A percentile compares a stretch with the other conserved stretches of the same genome.
phyloP scores from a whole-genome alignment of 1,139 yeast species.

The Debaryomyces robertsiae region DNA sequence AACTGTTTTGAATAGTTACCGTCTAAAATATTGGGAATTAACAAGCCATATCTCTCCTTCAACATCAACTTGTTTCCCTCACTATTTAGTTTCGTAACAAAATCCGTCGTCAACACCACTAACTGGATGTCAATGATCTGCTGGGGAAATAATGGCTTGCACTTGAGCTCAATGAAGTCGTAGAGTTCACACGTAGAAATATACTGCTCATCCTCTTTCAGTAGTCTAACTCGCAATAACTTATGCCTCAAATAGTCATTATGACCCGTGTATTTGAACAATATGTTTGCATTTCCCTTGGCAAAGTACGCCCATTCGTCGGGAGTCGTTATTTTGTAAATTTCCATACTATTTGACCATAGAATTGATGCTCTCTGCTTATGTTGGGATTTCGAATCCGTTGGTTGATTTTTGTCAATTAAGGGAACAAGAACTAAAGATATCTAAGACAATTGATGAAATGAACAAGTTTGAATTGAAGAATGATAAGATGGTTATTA shows the following conservation, averaged over 20 bases:
- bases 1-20: slow-evolving; percentile 31
- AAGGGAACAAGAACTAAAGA: slow-evolving; percentile 1
- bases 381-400: too few relatives aligned
- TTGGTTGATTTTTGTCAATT: too few relatives aligned
- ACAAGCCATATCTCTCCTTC: slow-evolving; percentile 42
- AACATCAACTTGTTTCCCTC: slow-evolving; percentile 35
- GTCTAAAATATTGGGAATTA: slow-evolving; percentile 44
- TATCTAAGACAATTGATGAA: slow-evolving; percentile 5
- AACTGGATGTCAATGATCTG: slow-evolving; percentile 44
- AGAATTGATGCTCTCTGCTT: neutral
- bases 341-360: slow-evolving; percentile 34
- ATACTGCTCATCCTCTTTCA: slow-evolving; percentile 41
- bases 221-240: slow-evolving; percentile 39
- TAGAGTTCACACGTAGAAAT: slow-evolving; percentile 46
- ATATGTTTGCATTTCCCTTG: slow-evolving; percentile 50
- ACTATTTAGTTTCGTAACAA: slow-evolving; percentile 33
- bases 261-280: slow-evolving; percentile 42
- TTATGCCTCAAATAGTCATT: slow-evolving; percentile 40
- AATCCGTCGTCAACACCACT: slow-evolving; percentile 38
- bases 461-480: slow-evolving; percentile 4
- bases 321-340: slow-evolving; percentile 43
- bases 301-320: slow-evolving; percentile 48
- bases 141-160: slow-evolving; percentile 43
- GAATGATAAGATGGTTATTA: neutral
- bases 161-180: slow-evolving; percentile 45